Base-by-base conservation (phyloP, 2,329 filamentous ascomycete genomes). In the Cryphonectria parasitica region DNA sequence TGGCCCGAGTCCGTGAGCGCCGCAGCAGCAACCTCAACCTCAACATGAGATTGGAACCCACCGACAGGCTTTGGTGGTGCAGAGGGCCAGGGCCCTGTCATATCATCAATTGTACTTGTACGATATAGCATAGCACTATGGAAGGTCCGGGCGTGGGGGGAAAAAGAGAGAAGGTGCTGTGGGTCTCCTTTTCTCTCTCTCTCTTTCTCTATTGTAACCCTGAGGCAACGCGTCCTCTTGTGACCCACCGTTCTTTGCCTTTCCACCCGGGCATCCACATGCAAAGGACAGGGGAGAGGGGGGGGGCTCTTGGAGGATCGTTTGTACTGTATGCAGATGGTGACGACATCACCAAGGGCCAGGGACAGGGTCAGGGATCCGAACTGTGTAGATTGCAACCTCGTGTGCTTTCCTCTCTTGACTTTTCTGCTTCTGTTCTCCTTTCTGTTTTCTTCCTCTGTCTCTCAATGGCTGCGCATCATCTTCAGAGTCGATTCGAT, bases 191-290 rank as follows among this genome's bases (percentile, higher is more conserved):
- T 49, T 10, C 7, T 10, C 6, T 8, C 19, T 49, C 19, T 17
- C 8, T n/a, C 8, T n/a, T 49, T n/a, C 5, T 3, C 19, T 49
- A 49, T 19, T 56, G 19, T 28, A 19, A 25, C 52, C 52, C 17
- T 56, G 54, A 31, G 54, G 54, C 54, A 28, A 58, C 54, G 54
- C 54, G 54, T 58, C 54, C 54, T 58, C 45, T 34, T 17, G 11
- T 19, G 54, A 31, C 54, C 54, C 54, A 58, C 54, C n/a, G 15
- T 34, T 8, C 13, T 19, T 7, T 58, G 54, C 54, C 54, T 58
- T 58, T 58, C 54, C 54, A 58, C 10, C 54, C 54, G 54, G 28
- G 28, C 54, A 58, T 31, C 54, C 54, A 56, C 52, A 56, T 56
- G 52, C 52, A 56, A 10, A 58, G 54, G 54, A 31, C 25, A 25